phyloP scores from a whole-genome alignment of 371 early-diverging fungal genomes.

The Mortierella sp. region DNA sequence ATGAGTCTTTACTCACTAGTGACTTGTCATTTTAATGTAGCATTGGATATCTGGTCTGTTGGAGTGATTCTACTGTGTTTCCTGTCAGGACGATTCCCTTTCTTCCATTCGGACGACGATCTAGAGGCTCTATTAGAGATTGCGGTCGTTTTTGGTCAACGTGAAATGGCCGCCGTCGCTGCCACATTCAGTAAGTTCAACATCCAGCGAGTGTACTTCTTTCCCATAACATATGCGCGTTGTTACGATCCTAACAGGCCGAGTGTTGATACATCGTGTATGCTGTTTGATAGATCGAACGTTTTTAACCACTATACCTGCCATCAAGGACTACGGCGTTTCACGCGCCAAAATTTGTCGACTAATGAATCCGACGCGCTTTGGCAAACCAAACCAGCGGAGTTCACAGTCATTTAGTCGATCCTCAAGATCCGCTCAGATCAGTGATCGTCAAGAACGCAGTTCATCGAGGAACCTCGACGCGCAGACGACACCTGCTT shows the following conservation, averaged over 20 bases:
- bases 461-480: not conserved
- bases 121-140: slow-evolving; percentile 94
- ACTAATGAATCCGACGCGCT: slow-evolving; percentile 57
- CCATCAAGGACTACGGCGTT: slow-evolving; percentile 62
- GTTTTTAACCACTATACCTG: slow-evolving; percentile 71
- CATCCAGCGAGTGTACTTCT: not conserved
- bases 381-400: slow-evolving; percentile 26
- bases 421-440: not conserved
- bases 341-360: slow-evolving; percentile 59
- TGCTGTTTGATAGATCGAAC: slow-evolving; percentile 61
- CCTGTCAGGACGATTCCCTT: slow-evolving; percentile 91
- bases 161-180: slow-evolving; percentile 84
- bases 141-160: slow-evolving; percentile 88
- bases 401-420: not conserved
- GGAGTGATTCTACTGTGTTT: slow-evolving; percentile 94
- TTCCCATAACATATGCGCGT: too few relatives aligned
- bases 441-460: not conserved
- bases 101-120: slow-evolving; percentile 94
- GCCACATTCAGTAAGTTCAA: slow-evolving; percentile 64
- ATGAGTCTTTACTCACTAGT: not conserved
- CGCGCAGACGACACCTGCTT: not conserved
- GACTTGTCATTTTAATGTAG: slow-evolving; percentile 12
- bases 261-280: not conserved
- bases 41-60: slow-evolving; percentile 86
- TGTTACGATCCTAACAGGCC: not conserved